These are phyloP conservation scores for Pseudogymnoascus destructans DNA, from an alignment of 2,329 filamentous ascomycete species.

Conservation along the genomic window DNA sequence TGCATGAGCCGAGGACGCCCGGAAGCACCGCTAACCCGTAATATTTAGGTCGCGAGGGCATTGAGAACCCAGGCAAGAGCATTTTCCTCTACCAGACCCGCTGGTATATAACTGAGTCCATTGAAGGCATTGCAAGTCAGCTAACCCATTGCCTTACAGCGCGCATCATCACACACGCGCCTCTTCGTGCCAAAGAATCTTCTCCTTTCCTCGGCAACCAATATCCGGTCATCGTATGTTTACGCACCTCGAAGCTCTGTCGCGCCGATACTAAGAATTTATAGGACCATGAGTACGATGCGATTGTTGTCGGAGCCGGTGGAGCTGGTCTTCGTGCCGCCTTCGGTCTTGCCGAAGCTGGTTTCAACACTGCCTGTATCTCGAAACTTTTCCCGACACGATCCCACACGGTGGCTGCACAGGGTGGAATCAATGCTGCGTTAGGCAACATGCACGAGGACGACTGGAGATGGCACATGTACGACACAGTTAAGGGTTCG, in stretches of 20 bases:
- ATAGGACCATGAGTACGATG: slow-evolving; percentile 96
- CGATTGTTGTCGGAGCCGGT: slow-evolving; percentile 79
- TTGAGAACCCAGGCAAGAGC: slow-evolving; percentile 52
- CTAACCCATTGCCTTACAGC: slow-evolving; percentile 35
- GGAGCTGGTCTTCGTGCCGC: slow-evolving; percentile 71
- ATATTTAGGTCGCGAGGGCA: slow-evolving; percentile 24
- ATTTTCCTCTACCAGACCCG: slow-evolving; percentile 78
- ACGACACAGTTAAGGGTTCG: slow-evolving; percentile 94
- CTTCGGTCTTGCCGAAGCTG: slow-evolving; percentile 75
- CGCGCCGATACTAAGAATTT: slow-evolving; percentile 10
- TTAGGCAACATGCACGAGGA: slow-evolving; percentile 96
- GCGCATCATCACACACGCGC: slow-evolving; percentile 73
- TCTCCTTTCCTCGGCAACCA: slow-evolving; percentile 75
- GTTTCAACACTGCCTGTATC: slow-evolving; percentile 83
- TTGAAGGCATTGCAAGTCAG: neutral
- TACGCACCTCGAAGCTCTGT: neutral
- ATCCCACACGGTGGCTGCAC: slow-evolving; percentile 70
- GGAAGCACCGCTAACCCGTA: slow-evolving; percentile 15
- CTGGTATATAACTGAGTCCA: slow-evolving; percentile 38
- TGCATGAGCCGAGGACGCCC: slow-evolving; percentile 18
- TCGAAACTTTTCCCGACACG: slow-evolving; percentile 76
- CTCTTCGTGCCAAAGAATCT: slow-evolving; percentile 85
- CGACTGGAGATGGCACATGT: slow-evolving; percentile 99
- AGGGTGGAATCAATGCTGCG: slow-evolving; percentile 78
- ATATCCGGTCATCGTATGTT: slow-evolving; percentile 75